These are phyloP conservation scores for Posidonia australis DNA, from an alignment of 106 monocot species.

Conservation along the genomic window DNA sequence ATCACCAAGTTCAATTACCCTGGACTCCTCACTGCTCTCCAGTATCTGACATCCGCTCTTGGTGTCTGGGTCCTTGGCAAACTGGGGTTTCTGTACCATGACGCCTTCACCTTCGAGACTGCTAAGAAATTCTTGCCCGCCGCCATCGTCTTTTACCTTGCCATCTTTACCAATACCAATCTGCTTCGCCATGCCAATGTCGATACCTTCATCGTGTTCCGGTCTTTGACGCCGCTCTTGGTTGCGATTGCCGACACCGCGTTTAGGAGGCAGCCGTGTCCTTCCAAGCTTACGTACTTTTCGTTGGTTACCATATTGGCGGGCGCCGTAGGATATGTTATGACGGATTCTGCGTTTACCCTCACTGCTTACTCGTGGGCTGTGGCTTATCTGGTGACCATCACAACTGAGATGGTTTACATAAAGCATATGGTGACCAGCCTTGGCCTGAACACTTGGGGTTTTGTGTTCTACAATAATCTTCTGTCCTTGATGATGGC, in stretches of 20 bases:
- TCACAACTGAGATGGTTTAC: conserved; percentile 93
- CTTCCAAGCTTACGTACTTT: conserved; percentile 69
- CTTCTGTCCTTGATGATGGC: conserved; percentile 69
- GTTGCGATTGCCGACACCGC: conserved; percentile 78
- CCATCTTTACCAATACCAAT: conserved; percentile 94
- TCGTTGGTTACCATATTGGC: conserved; percentile 62
- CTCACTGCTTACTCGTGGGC: conserved; percentile 90
- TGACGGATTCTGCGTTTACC: conserved; percentile 64
- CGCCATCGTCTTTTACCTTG: conserved; percentile 73
- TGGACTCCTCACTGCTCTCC: conserved; percentile 57
- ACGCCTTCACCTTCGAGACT: conserved; percentile 50
- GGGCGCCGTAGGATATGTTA: conserved; percentile 76
- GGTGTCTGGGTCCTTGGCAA: conserved; percentile 79
- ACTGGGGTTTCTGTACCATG: conserved; percentile 57
- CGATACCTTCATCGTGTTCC: conserved; percentile 87
- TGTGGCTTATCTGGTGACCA: conserved; percentile 66
- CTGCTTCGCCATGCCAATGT: conserved; percentile 86
- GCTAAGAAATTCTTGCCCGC: conserved; percentile 84
- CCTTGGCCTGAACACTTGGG: conserved; percentile 82
- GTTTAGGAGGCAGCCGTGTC: conserved; percentile 74
- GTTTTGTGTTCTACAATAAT: conserved; percentile 87
- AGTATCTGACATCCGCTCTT: conserved; percentile 60
- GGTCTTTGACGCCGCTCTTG: conserved; percentile 67
- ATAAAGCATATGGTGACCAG: conserved; percentile 88
- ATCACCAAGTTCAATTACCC: conserved; percentile 81